phyloP scores from a whole-genome alignment of 2,329 filamentous ascomycete species.

The Phialophora macrospora region DNA sequence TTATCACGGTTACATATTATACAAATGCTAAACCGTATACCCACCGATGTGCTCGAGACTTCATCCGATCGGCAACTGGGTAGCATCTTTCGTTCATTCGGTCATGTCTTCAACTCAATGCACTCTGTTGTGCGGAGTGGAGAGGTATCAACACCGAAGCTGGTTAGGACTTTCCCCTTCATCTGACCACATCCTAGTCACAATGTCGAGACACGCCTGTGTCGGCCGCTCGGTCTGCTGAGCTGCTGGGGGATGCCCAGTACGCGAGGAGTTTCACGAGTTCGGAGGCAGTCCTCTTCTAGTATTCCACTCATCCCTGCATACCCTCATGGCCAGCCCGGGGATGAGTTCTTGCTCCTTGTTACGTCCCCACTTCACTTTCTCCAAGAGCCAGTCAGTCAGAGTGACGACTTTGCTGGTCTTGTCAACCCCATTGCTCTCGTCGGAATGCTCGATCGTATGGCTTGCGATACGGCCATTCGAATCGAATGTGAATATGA shows the following conservation, averaged over 20 bases:
- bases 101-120: neutral
- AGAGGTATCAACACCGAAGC: neutral
- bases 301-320: constrained; percentile 36
- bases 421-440: constrained; percentile 79
- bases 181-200: neutral
- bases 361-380: constrained; percentile 60
- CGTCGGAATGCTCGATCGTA: constrained; percentile 91
- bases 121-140: neutral
- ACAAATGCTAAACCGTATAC: neutral
- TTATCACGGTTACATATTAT: neutral
- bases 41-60: neutral
- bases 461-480: constrained; percentile 83
- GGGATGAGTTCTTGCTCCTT: constrained; percentile 42
- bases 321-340: constrained; percentile 38
- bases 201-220: no score
- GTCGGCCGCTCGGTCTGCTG: neutral
- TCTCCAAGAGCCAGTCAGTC: constrained; percentile 92
- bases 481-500: constrained; percentile 93
- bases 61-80: neutral
- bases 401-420: constrained; percentile 85
- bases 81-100: neutral
- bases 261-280: constrained; percentile 2
- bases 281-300: constrained; percentile 18
- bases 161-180: neutral
- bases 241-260: neutral